Conservation (phyloP, 208 protist genomes). For the Trypanosomatidae sp. region DNA sequence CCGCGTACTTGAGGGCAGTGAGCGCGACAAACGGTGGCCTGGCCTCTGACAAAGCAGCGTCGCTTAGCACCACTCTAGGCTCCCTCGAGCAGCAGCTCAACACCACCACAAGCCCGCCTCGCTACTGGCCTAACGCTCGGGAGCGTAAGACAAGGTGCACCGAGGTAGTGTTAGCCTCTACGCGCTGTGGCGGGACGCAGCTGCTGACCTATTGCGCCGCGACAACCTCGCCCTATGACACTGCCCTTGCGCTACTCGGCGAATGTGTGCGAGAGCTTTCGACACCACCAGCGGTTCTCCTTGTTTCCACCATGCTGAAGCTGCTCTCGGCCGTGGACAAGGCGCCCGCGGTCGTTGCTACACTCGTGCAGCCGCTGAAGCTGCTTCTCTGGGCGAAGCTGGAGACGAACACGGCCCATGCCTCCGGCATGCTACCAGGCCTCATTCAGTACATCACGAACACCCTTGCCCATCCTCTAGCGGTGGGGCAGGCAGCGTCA, state of each 20-base stretch:
- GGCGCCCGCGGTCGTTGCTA: background rate
- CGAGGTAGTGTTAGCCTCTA: conserved; percentile 7
- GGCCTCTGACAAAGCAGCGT: background rate
- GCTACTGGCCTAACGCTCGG: conserved; percentile 12
- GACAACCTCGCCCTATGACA: background rate
- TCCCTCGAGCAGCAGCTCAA: conserved; percentile 1
- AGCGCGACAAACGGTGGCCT: background rate
- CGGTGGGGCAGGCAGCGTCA: background rate
- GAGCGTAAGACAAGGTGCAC: conserved; percentile 6
- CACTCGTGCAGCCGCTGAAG: conserved; percentile 10
- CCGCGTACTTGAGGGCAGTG: conserved; percentile 14
- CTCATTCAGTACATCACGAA: conserved; percentile 16
- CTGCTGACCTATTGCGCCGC: background rate
- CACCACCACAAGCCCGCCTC: background rate
- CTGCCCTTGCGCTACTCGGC: conserved; percentile 8
- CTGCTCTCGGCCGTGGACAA: conserved; percentile 18
- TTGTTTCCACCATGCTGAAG: conserved; percentile 6
- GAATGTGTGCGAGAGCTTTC: conserved; percentile 14
- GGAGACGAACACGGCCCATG: conserved; percentile 8
- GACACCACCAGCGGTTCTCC: background rate
- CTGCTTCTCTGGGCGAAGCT: conserved; percentile 11
- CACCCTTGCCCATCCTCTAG: background rate
- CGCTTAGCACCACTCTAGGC: background rate
- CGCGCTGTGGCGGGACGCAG: background rate
- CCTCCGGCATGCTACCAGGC: conserved; percentile 8